Conservation (phyloP, 208 protist genomes). For the Wallacemonas sp. region DNA sequence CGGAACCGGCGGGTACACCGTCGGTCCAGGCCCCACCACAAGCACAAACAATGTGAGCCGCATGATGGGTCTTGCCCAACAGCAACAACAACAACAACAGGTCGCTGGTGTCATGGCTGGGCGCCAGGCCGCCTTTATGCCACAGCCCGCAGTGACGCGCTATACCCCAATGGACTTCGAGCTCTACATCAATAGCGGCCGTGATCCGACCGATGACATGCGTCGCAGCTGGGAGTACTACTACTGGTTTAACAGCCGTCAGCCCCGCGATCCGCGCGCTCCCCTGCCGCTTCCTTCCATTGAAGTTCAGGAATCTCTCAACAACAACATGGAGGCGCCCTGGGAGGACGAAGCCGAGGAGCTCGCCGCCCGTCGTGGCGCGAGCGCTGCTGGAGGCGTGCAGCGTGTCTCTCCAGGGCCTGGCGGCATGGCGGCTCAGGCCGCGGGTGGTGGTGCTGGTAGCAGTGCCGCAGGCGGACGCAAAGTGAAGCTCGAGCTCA, state of each 20-base stretch:
- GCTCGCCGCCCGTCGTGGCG: constrained; percentile 12
- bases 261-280: constrained; percentile 61
- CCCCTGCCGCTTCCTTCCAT: constrained; percentile 69
- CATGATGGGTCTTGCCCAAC: neutral
- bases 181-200: constrained; percentile 73
- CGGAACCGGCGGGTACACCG: neutral
- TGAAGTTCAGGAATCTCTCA: constrained; percentile 57
- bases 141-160: constrained; percentile 26
- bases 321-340: constrained; percentile 51
- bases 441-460: constrained; percentile 1
- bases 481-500: constrained; percentile 53
- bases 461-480: no score
- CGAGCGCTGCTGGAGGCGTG: neutral
- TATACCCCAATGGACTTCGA: constrained; percentile 89
- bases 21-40: constrained; percentile 9
- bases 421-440: neutral
- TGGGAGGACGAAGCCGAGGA: constrained; percentile 42
- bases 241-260: constrained; percentile 85
- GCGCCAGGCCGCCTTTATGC: neutral
- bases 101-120: neutral
- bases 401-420: constrained; percentile 9
- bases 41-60: neutral
- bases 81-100: neutral
- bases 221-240: constrained; percentile 80
- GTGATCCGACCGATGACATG: constrained; percentile 79